A percentile compares a stretch with the other conserved stretches of the same genome.
These are phyloP conservation scores for Lachnellula arida DNA, from an alignment of 2,329 filamentous ascomycete genomes.

Conservation along the genomic window DNA sequence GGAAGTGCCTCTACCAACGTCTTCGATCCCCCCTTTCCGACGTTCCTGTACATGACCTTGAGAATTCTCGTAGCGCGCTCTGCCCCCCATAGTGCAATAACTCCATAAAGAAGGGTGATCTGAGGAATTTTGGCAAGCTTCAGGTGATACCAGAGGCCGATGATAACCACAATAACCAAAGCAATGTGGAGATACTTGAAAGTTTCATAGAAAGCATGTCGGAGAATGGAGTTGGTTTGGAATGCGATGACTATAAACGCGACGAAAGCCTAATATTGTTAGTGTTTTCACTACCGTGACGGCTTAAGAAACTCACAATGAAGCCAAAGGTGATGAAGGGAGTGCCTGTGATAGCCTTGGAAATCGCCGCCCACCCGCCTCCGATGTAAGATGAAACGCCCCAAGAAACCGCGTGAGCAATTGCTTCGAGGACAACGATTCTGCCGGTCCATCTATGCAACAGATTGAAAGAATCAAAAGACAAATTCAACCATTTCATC, in stretches of 20 bases:
- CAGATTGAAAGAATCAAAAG: slow-evolving; percentile 79
- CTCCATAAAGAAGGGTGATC: slow-evolving; percentile 54
- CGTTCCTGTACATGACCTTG: slow-evolving; percentile 60
- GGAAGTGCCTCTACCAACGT: slow-evolving; percentile 71
- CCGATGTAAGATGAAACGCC: slow-evolving; percentile 39
- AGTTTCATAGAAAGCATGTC: slow-evolving; percentile 75
- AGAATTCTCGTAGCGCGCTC: slow-evolving; percentile 59
- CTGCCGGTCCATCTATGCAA: slow-evolving; percentile 77
- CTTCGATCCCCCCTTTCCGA: slow-evolving; percentile 61
- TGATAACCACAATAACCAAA: slow-evolving; percentile 54
- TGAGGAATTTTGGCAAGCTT: slow-evolving; percentile 50
- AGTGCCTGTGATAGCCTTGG: slow-evolving; percentile 33
- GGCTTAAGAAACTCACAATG: slow-evolving; percentile 46
- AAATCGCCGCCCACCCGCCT: slow-evolving; percentile 46
- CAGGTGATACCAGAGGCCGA: slow-evolving; percentile 64
- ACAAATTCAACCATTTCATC: slow-evolving; percentile 65
- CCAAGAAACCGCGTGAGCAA: slow-evolving; percentile 62
- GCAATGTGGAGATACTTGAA: slow-evolving; percentile 71
- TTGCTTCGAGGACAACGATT: slow-evolving; percentile 65
- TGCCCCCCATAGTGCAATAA: slow-evolving; percentile 61
- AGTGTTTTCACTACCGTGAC: slow-evolving; percentile 1
- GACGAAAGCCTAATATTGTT: slow-evolving; percentile 44
- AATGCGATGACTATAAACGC: slow-evolving; percentile 60
- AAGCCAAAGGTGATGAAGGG: slow-evolving; percentile 54
- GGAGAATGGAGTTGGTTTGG: slow-evolving; percentile 64